Base-by-base conservation (phyloP, 495 filamentous ascomycete species). In the Penicillium maclennaniae region DNA sequence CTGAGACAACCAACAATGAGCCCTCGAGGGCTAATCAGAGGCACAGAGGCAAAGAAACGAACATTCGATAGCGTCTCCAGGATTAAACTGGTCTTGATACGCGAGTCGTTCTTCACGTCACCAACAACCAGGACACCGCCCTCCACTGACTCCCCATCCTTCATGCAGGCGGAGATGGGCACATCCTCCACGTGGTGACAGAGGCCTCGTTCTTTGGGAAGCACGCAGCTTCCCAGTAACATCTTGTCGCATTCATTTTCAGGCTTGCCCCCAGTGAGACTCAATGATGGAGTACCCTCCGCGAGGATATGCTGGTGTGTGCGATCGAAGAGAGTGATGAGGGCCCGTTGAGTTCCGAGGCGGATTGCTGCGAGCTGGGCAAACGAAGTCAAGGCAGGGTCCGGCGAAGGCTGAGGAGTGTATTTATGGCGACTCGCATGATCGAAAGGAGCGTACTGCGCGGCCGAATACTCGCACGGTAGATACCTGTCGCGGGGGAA, bases 1-100 rank as follows among this genome's bases (percentile, higher is more conserved):
- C 77, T 79, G 47, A 82, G 75, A 1, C 78, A 78, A n/a, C 85
- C 85, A 48, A 88, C 86, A 3, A 70, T 75, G 42, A 80, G 72
- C 3, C 81, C 83, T 17, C 69, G 64, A 3, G 72, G 79, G 5
- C 78, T 83, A 8, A 80, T 67, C 4, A 88, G 78, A 0, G 85
- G 84, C 3, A 82, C 81, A 4, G 75, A 80, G 3, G 76, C 79
- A 47, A 83, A 87, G 55, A 83, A 88, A n/a, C 60, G 64, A 1
- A 69, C 58, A 15, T 69, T 63, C 44, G 83, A 72, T 2, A 61
- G 25, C 4, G 52, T 55, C 7, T 31, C 8, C 2, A 59, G 26
- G 1, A 83, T 55, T 38, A 80, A 67, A 3, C 0, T 27, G 7
- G 0, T 20, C 5, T 44, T 37, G 39, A 64, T 49, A 7, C 59